A percentile compares a stretch with the other conserved stretches of the same genome.
phyloP scores from a whole-genome alignment of 148 eudicot genomes.

The Euryodendron excelsum region DNA sequence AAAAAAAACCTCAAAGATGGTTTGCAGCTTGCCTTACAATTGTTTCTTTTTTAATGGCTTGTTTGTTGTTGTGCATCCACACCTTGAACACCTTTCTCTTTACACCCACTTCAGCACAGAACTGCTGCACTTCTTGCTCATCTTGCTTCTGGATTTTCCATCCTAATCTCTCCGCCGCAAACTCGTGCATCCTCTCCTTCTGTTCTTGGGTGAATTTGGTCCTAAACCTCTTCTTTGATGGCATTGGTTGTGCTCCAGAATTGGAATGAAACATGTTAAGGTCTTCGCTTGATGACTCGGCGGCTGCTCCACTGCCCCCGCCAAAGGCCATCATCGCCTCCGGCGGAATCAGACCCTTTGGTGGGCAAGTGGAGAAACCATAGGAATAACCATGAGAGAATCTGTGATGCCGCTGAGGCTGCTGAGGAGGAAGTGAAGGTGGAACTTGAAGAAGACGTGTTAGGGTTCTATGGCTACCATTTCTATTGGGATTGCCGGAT shows the following conservation, averaged over 20 bases:
- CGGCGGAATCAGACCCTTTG: conserved; percentile 13
- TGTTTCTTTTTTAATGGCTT: conserved; percentile 45
- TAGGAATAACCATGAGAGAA: conserved; percentile 11
- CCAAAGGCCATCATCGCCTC: conserved; percentile 67
- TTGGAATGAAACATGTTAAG: conserved; percentile 34
- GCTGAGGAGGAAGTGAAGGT: conserved; percentile 2
- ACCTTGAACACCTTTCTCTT: conserved; percentile 59
- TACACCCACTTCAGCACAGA: conserved; percentile 47
- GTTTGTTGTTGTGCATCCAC: conserved; percentile 71
- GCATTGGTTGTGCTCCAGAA: conserved; percentile 12
- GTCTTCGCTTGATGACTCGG: conserved; percentile 78
- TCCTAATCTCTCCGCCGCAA: conserved; percentile 44
- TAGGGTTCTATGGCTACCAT: not conserved
- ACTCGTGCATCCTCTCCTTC: conserved; percentile 50
- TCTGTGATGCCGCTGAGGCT: not conserved
- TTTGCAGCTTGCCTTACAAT: conserved; percentile 1
- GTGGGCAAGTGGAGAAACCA: not conserved
- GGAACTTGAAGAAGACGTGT: not conserved
- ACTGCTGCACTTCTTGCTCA: conserved; percentile 35
- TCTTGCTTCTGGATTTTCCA: conserved; percentile 65
- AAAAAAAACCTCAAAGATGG: not conserved
- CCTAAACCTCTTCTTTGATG: conserved; percentile 42
- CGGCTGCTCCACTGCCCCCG: conserved; percentile 39
- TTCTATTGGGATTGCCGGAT: conserved; percentile 18
- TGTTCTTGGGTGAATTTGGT: conserved; percentile 55